Conservation (phyloP, 345 rosid genomes). For the Camelina sativa region DNA sequence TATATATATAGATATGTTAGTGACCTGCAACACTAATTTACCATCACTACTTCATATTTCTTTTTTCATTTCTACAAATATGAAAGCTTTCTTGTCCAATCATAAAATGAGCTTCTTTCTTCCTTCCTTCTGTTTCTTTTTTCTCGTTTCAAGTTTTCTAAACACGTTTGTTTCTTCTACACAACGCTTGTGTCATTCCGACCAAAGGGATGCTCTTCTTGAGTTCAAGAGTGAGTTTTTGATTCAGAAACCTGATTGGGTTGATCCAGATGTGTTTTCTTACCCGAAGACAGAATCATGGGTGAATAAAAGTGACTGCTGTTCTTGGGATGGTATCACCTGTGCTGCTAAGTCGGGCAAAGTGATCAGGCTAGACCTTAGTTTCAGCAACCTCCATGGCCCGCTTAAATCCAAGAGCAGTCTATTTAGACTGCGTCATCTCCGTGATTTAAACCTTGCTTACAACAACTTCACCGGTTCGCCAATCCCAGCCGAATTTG, state of each 20-base stretch:
- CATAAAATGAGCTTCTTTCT: background rate
- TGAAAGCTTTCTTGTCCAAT: background rate
- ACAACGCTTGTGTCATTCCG: background rate
- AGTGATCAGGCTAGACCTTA: slow-evolving; percentile 5
- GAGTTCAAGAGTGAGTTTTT: background rate
- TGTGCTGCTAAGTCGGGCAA: slow-evolving; percentile 16
- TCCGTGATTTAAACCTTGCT: slow-evolving; percentile 41
- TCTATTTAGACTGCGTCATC: background rate
- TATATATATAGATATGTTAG: no score
- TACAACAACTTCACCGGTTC: slow-evolving; percentile 27
- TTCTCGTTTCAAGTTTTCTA: background rate
- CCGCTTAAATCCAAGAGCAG: background rate
- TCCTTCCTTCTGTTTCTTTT: background rate
- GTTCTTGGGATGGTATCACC: slow-evolving; percentile 24
- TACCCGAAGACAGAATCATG: background rate
- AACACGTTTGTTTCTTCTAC: slow-evolving; percentile 1
- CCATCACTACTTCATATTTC: background rate
- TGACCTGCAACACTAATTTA: background rate
- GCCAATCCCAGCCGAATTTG: background rate
- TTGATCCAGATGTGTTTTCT: background rate
- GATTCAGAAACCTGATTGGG: background rate
- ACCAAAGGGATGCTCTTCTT: slow-evolving; percentile 2
- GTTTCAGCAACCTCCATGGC: background rate
- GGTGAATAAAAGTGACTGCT: slow-evolving; percentile 20
- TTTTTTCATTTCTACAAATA: background rate